Evolutionary conservation across 129 eudicot genomes (phyloP), one percentile per base, ranked within the genome.

Genomic region (Arctium minus): DNA sequence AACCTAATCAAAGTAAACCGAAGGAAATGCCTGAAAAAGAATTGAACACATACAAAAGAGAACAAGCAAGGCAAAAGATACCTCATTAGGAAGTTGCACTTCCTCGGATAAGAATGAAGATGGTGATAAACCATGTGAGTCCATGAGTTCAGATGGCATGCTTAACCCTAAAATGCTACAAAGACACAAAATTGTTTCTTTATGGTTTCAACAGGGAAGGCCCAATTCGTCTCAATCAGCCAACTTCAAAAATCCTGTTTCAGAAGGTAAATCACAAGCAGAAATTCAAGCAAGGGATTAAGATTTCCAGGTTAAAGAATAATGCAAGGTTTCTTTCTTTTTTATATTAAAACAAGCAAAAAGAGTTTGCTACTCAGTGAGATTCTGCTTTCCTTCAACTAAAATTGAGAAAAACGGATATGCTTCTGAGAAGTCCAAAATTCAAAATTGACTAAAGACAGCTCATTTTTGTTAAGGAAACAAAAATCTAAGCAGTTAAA

Each of bases 111-210:
- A 86, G 74, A 74, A 90, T 8, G 91, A 90, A 35, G 96, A 86
- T 5, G 88, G 73, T 33, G 95, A 83, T 73, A 90, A 78, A 60
- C 88, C 89, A 68, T 82, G 82, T 15, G 74, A 81, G 80, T 91
- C 92, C 89, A 84, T 85, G 36, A 84, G 67, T 82, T 91, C 92
- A 73, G 97, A 91, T 22, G 88, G 92, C 94, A 87, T 89, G 77
- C 70, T 80, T 50, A 77, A 81, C 74, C 69, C 79, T 77, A 60
- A 56, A 79, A 71, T 10, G 42, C 38, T 33, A n/a, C 44, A 60
- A 76, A 76, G 70, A 75, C 30, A 53, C 42, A 78, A 76, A 83
- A 29, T 53, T 2, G 27, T 42, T 72, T 64, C n/a, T 74, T 75
- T 50, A 33, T 42, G 70, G 80, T 80, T 83, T 44, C 50, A 67